phyloP scores from a whole-genome alignment of 495 filamentous ascomycete species.

The Rostrohypoxylon terebratum region DNA sequence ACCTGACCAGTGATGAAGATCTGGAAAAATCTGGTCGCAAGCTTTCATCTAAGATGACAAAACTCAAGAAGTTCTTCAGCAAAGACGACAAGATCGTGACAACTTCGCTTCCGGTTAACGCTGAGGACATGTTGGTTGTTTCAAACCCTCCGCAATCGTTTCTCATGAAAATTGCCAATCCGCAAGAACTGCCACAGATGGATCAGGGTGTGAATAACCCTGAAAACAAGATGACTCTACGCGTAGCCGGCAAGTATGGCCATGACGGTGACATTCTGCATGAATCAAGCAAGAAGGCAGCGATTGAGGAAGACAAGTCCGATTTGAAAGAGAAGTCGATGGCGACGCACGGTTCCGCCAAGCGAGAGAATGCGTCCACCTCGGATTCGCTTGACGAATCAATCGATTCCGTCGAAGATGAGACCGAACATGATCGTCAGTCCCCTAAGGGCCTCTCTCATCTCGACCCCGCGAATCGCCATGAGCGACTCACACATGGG shows the following conservation, averaged over 20 bases:
- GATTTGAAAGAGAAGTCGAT: neutral
- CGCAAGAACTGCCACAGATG: neutral
- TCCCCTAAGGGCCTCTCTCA: neutral
- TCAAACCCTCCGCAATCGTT: neutral
- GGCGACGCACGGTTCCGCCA: neutral
- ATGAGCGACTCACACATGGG: neutral
- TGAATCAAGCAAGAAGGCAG: neutral
- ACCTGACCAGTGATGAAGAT: neutral
- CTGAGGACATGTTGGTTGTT: neutral
- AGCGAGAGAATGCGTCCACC: neutral
- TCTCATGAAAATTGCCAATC: neutral
- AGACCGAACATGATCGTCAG: neutral
- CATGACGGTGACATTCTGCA: neutral
- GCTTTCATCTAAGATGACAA: slow-evolving; percentile 1
- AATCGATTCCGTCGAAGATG: neutral
- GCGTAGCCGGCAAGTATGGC: neutral
- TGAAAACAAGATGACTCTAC: neutral
- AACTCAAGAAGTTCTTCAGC: slow-evolving; percentile 15
- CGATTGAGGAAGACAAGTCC: neutral
- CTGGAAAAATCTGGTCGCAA: neutral
- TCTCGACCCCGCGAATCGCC: neutral
- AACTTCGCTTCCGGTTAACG: neutral
- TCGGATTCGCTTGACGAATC: neutral
- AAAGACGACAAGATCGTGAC: neutral
- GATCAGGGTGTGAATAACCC: neutral